These are phyloP conservation scores for Metarhizium album DNA, from an alignment of 2,329 filamentous ascomycete genomes.

Conservation along the genomic window DNA sequence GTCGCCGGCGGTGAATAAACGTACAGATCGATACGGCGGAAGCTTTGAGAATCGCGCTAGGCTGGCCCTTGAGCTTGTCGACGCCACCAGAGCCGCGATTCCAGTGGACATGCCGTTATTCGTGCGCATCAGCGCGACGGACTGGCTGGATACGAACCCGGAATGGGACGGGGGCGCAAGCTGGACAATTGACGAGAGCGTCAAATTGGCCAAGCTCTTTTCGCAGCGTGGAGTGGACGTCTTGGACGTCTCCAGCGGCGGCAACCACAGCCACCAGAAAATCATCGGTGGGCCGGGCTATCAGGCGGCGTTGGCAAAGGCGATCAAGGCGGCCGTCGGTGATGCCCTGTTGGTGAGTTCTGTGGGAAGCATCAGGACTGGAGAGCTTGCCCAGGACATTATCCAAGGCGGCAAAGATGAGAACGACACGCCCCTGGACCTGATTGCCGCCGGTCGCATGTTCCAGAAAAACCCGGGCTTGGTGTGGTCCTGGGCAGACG, in stretches of 20 bases:
- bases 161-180: constrained; percentile 38
- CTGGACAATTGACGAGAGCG: constrained; percentile 58
- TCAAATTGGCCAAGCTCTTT: constrained; percentile 51
- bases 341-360: constrained; percentile 38
- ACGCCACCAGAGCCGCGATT: constrained; percentile 50
- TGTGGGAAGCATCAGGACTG: constrained; percentile 39
- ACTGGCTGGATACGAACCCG: constrained; percentile 58
- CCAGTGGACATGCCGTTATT: constrained; percentile 61
- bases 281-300: constrained; percentile 52
- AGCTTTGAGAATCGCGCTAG: constrained; percentile 62
- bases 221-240: constrained; percentile 61
- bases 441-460: constrained; percentile 36
- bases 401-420: constrained; percentile 23
- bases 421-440: constrained; percentile 34
- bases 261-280: constrained; percentile 49
- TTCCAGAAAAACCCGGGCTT: constrained; percentile 50
- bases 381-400: constrained; percentile 34
- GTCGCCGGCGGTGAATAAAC: constrained; percentile 56
- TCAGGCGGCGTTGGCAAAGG: constrained; percentile 59
- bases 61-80: constrained; percentile 55
- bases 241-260: constrained; percentile 61
- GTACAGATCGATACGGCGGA: constrained; percentile 58
- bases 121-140: constrained; percentile 61
- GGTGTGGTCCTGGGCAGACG: constrained; percentile 45
- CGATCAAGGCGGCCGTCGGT: constrained; percentile 60